Percentiles rank a stretch among this genome's conserved stretches.
Conservation (phyloP, 2,329 filamentous ascomycete species). For the Fusarium sp. region DNA sequence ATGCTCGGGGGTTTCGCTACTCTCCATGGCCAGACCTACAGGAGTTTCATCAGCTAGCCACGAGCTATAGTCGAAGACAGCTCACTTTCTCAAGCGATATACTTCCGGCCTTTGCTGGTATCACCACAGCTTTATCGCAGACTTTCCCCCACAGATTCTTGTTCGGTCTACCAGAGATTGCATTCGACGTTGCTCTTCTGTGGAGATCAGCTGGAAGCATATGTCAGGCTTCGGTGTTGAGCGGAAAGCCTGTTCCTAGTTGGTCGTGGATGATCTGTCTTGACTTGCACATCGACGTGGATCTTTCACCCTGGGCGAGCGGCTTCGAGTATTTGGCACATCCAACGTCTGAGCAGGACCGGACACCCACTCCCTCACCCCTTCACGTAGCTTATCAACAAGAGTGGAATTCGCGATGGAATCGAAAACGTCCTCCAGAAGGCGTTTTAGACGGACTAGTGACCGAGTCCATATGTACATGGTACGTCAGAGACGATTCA, state of each 20-base stretch:
- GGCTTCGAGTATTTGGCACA: background rate
- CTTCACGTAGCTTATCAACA: background rate
- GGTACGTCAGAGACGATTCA: background rate
- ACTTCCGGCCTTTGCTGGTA: background rate
- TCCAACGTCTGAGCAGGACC: rapidly evolving
- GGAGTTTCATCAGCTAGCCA: background rate
- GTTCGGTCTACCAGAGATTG: background rate
- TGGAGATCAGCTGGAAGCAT: background rate
- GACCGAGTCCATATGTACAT: background rate
- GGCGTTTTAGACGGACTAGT: background rate
- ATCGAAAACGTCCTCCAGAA: background rate
- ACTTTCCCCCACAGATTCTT: background rate
- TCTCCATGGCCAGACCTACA: background rate
- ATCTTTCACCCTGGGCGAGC: background rate
- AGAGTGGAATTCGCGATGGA: background rate
- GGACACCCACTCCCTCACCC: background rate
- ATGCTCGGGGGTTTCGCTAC: background rate
- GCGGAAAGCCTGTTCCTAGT: background rate
- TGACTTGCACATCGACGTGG: background rate
- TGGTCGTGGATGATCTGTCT: background rate
- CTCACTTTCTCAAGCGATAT: background rate
- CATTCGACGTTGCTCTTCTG: background rate
- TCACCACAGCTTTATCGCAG: background rate
- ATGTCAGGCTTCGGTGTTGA: background rate
- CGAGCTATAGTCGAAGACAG: background rate